A percentile compares a stretch with the other conserved stretches of the same genome.
Conservation (phyloP, 108 stramenopile species). For the Nitzschia sp. region DNA sequence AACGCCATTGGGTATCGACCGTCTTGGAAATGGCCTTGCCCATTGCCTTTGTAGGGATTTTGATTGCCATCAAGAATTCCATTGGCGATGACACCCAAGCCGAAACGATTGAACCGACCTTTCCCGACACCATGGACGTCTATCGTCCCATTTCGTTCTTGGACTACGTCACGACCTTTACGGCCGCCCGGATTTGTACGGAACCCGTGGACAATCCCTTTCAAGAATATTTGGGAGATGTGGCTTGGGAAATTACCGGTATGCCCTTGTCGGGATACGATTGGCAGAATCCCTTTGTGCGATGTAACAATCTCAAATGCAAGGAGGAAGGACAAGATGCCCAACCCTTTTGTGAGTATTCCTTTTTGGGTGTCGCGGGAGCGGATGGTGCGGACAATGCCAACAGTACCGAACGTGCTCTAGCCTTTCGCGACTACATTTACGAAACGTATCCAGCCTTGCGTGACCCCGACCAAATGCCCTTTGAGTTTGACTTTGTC, state of each 20-base stretch:
- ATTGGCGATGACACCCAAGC: constrained; percentile 51
- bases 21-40: constrained; percentile 71
- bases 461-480: constrained; percentile 28
- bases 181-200: constrained; percentile 54
- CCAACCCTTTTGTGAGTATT: constrained; percentile 55
- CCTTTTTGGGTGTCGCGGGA: constrained; percentile 56
- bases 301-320: constrained; percentile 66
- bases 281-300: constrained; percentile 80
- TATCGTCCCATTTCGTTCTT: constrained; percentile 51
- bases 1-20: constrained; percentile 61
- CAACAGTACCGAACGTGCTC: constrained; percentile 41
- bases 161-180: constrained; percentile 72
- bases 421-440: constrained; percentile 53
- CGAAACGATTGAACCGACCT: constrained; percentile 42
- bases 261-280: constrained; percentile 38
- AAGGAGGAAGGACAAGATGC: constrained; percentile 62
- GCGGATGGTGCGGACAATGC: constrained; percentile 34
- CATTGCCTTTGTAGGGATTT: constrained; percentile 55
- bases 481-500: constrained; percentile 65
- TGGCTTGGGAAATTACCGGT: constrained; percentile 37
- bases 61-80: constrained; percentile 61
- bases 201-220: neutral
- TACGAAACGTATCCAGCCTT: constrained; percentile 52
- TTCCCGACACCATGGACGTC: constrained; percentile 45
- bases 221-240: neutral